Evolutionary conservation across 768 basidiomycete species (phyloP).

Genomic region (Agrocybe praecox): DNA sequence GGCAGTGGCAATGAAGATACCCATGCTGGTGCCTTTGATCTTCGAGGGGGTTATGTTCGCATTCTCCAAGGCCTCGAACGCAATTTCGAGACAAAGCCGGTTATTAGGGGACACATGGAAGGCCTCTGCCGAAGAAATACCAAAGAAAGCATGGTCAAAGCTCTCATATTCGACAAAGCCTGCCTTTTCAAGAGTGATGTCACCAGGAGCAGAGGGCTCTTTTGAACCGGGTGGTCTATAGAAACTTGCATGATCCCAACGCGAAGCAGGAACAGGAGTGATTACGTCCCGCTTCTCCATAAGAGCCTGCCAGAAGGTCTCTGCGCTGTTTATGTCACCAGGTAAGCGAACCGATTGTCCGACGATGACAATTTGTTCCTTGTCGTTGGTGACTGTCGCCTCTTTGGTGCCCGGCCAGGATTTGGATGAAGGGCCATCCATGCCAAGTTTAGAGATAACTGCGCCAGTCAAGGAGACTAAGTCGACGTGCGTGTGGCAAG

Average conservation of each 20-base stretch:
- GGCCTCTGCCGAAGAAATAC: conserved; percentile 35
- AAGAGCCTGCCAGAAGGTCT: conserved; percentile 34
- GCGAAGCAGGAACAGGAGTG: conserved; percentile 28
- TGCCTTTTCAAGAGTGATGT: conserved; percentile 31
- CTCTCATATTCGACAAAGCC: conserved; percentile 32
- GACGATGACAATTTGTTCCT: conserved; percentile 37
- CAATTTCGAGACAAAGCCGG: conserved; percentile 33
- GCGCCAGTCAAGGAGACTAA: conserved; percentile 27
- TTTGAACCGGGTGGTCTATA: conserved; percentile 25
- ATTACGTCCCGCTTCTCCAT: conserved; percentile 32
- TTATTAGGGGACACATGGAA: conserved; percentile 29
- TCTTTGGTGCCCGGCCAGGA: conserved; percentile 12
- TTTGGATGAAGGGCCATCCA: conserved; percentile 16
- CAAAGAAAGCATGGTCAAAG: conserved; percentile 39
- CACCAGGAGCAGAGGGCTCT: conserved; percentile 24
- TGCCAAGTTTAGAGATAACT: conserved; percentile 22
- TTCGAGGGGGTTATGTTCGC: conserved; percentile 35
- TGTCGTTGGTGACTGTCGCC: conserved; percentile 9
- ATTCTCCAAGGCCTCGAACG: conserved; percentile 38
- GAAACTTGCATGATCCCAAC: conserved; percentile 40
- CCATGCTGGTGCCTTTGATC: conserved; percentile 33
- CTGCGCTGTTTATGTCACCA: conserved; percentile 30
- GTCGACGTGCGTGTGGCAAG: conserved; percentile 35
- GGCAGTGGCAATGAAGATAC: conserved; percentile 32
- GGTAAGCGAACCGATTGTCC: conserved; percentile 37